Base-by-base conservation (phyloP, 208 protist genomes). In the Angomonas deanei region DNA sequence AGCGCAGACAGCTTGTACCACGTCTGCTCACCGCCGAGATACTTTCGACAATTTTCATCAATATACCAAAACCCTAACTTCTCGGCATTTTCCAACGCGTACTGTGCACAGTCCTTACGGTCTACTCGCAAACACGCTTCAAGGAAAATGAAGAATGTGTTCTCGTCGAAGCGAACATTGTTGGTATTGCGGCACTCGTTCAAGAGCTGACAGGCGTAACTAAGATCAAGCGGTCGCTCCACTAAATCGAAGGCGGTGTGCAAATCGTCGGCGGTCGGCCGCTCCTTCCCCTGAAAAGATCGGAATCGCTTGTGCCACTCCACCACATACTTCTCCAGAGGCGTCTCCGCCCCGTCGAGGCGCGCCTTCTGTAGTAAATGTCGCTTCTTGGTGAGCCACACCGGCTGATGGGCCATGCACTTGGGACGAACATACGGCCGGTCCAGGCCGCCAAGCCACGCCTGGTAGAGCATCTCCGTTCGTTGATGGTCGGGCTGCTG, bases 381-480 rank as follows among this genome's bases (percentile, higher is more conserved):
- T 0, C 90, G 86, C 68, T 96, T 96, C 70, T 91, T 90, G 58
- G 76, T 93, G 23, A 96, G 84, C 87, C 90, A 96, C 63, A 84
- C 55, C 6, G 90, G 90, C 71, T 93, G 86, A 53, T 91, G 82
- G 21, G 87, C 90, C 86, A 92, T 96, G 67, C 90, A 96, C 72
- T 92, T 93, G 21, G 90, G 90, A 10, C 90, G 76, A 27, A 83
- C 81, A 65, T 96, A 96, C 10, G 90, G 86, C 30, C 90, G 73
- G 62, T 96, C 90, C 10, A 96, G 69, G n/a, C 90, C 90, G 31
- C 90, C 90, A 0, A 96, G 84, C 87, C 90, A 96, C 24, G 90
- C 85, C 81, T 96, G 90, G 65, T 96, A 96, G 47, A 94, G 69
- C 90, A 96, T 96, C 72, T 96, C 90, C 19, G 86, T 96, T 39